Evolutionary conservation across 2,329 filamentous ascomycete species (phyloP).

Genomic region (Fusarium virguliforme): DNA sequence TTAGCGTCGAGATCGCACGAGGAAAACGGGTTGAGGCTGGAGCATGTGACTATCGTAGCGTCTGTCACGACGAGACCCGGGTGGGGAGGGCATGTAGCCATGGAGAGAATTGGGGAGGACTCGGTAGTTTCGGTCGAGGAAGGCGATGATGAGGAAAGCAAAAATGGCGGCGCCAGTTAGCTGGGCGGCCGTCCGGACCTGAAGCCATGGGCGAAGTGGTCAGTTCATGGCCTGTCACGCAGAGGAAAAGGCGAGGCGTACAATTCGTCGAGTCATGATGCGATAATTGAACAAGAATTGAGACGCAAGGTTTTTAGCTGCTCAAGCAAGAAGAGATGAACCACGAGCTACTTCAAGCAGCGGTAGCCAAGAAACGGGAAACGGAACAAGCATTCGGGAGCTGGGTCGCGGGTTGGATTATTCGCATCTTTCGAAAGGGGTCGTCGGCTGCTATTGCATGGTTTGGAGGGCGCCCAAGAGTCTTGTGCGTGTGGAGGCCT

Average conservation of each 20-base stretch:
- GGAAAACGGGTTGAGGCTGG: constrained; percentile 80
- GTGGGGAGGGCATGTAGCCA: constrained; percentile 87
- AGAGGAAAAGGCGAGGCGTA: constrained; percentile 40
- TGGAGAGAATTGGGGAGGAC: constrained; percentile 90
- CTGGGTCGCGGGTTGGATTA: constrained; percentile 38
- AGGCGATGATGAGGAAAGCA: constrained; percentile 80
- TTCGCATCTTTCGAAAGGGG: constrained; percentile 51
- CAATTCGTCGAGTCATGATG: constrained; percentile 59
- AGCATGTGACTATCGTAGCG: constrained; percentile 84
- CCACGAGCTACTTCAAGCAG: constrained; percentile 40
- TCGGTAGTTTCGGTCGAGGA: constrained; percentile 90
- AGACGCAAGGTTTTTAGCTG: constrained; percentile 11
- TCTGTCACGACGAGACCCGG: constrained; percentile 89
- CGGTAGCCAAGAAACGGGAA: constrained; percentile 32
- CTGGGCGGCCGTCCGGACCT: constrained; percentile 82
- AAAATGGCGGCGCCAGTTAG: constrained; percentile 76
- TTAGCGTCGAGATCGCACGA: constrained; percentile 81
- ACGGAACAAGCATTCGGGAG: constrained; percentile 45
- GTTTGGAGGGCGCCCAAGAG: constrained; percentile 23
- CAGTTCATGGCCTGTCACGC: constrained; percentile 10
- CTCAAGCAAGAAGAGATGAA: constrained; percentile 19
- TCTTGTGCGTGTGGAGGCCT: background rate
- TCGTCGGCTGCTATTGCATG: constrained; percentile 50
- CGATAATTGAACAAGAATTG: constrained; percentile 22
- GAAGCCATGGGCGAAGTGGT: constrained; percentile 13